Percentiles rank a stretch among this genome's conserved stretches.
phyloP scores from a whole-genome alignment of 2,329 filamentous ascomycete species.

The Aureobasidium vineae region DNA sequence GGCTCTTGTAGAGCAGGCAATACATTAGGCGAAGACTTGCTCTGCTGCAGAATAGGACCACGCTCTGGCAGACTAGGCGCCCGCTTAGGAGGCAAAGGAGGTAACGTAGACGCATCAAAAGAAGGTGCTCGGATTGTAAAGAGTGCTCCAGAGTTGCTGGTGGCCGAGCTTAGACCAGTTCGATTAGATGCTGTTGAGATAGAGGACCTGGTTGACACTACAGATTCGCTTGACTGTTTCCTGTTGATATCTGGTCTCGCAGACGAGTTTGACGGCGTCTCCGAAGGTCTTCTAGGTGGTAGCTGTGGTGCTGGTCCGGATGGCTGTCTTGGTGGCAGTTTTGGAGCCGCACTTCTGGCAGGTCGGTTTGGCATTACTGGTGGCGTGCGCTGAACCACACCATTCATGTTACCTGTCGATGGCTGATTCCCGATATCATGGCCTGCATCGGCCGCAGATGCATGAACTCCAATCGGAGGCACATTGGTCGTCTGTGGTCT shows the following conservation, averaged over 20 bases:
- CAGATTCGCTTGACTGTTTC: slow-evolving; percentile 51
- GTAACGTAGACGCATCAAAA: slow-evolving; percentile 56
- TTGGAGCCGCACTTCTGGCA: slow-evolving; percentile 36
- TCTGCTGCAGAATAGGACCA: slow-evolving; percentile 40
- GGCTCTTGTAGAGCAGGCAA: slow-evolving; percentile 32
- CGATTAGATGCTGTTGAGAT: slow-evolving; percentile 52
- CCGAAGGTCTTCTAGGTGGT: slow-evolving; percentile 26
- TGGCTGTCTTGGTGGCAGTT: slow-evolving; percentile 46
- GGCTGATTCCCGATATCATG: slow-evolving; percentile 44
- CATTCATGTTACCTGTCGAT: slow-evolving; percentile 42
- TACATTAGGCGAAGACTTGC: slow-evolving; percentile 38
- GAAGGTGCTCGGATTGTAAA: slow-evolving; percentile 47
- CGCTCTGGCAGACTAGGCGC: slow-evolving; percentile 45
- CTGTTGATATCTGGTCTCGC: slow-evolving; percentile 35
- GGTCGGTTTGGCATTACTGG: slow-evolving; percentile 52
- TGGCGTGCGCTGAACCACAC: slow-evolving; percentile 43
- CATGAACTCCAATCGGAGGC: slow-evolving; percentile 18
- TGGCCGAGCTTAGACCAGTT: slow-evolving; percentile 41
- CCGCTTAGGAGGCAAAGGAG: slow-evolving; percentile 54
- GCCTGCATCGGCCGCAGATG: slow-evolving; percentile 12
- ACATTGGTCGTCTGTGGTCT: slow-evolving; percentile 30
- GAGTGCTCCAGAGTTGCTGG: slow-evolving; percentile 22
- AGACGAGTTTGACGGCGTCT: slow-evolving; percentile 22
- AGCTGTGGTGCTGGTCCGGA: slow-evolving; percentile 40
- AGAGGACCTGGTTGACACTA: slow-evolving; percentile 52